Evolutionary conservation across 2,329 filamentous ascomycete genomes (phyloP).

Genomic region (Thermoascus crustaceus): DNA sequence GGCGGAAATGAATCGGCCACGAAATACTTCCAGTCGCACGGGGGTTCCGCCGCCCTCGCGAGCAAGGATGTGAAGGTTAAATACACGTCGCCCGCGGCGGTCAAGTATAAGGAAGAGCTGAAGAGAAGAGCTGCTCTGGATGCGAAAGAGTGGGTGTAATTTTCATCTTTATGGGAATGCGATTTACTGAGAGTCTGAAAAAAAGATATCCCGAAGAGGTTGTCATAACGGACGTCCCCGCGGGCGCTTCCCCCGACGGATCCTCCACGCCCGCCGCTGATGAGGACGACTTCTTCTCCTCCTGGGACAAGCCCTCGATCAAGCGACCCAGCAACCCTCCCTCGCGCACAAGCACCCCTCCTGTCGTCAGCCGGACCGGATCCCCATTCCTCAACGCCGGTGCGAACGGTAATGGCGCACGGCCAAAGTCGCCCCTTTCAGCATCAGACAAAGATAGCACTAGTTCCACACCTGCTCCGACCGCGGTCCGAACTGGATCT

Average conservation of each 20-base stretch:
- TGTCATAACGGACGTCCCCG: conserved; percentile 64
- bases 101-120: conserved; percentile 96
- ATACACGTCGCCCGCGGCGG: conserved; percentile 86
- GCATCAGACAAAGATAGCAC: conserved; percentile 46
- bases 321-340: conserved; percentile 92
- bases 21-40: conserved; percentile 96
- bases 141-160: conserved; percentile 62
- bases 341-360: conserved; percentile 80
- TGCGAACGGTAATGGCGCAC: conserved; percentile 59
- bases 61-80: conserved; percentile 97
- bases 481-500: conserved; percentile 64
- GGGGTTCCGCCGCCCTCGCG: conserved; percentile 82
- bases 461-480: conserved; percentile 42
- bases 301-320: conserved; percentile 96
- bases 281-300: conserved; percentile 95
- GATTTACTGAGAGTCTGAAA: conserved; percentile 13
- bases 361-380: conserved; percentile 66
- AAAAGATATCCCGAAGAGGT: conserved; percentile 75
- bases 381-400: conserved; percentile 82
- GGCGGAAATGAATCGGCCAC: conserved; percentile 96
- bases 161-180: not conserved
- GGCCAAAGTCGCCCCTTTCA: conserved; percentile 74
- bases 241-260: conserved; percentile 53
- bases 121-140: conserved; percentile 77
- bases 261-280: conserved; percentile 73